These are phyloP conservation scores for Taphrina confusa DNA, from an alignment of 1,139 yeast species.

Conservation along the genomic window DNA sequence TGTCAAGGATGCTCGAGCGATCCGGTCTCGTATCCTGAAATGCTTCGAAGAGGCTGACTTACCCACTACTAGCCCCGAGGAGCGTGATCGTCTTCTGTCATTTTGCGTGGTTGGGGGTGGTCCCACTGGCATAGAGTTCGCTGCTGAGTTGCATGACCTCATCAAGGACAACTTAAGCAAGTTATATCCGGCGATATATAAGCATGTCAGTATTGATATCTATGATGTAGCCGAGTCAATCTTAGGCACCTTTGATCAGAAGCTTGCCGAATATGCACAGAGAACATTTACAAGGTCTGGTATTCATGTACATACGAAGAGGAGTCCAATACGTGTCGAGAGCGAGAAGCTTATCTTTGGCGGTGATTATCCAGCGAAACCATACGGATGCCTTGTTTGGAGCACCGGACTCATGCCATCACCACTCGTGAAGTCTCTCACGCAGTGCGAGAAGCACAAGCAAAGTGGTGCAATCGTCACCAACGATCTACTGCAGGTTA, in stretches of 20 bases:
- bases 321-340: slow-evolving; percentile 11
- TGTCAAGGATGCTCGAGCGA: slow-evolving; percentile 60
- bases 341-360: slow-evolving; percentile 52
- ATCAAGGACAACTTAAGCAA: slow-evolving; percentile 80
- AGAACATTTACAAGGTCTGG: slow-evolving; percentile 59
- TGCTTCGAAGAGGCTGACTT: slow-evolving; percentile 56
- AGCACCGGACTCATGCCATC: slow-evolving; percentile 60
- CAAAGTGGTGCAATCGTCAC: slow-evolving; percentile 13
- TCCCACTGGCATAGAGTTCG: slow-evolving; percentile 70
- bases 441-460: neutral
- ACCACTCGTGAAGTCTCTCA: slow-evolving; percentile 13
- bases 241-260: slow-evolving; percentile 62
- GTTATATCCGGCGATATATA: slow-evolving; percentile 49
- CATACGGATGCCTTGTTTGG: slow-evolving; percentile 56
- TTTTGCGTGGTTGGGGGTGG: slow-evolving; percentile 72
- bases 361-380: slow-evolving; percentile 49
- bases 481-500: slow-evolving; percentile 58
- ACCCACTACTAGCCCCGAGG: slow-evolving; percentile 50
- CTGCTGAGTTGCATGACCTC: slow-evolving; percentile 86
- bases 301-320: slow-evolving; percentile 58
- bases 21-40: slow-evolving; percentile 56
- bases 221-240: slow-evolving; percentile 66
- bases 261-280: slow-evolving; percentile 63
- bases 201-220: slow-evolving; percentile 61
- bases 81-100: slow-evolving; percentile 58